Evolutionary conservation across 2,329 filamentous ascomycete genomes (phyloP).

Genomic region (Curvularia hawaiiensis): DNA sequence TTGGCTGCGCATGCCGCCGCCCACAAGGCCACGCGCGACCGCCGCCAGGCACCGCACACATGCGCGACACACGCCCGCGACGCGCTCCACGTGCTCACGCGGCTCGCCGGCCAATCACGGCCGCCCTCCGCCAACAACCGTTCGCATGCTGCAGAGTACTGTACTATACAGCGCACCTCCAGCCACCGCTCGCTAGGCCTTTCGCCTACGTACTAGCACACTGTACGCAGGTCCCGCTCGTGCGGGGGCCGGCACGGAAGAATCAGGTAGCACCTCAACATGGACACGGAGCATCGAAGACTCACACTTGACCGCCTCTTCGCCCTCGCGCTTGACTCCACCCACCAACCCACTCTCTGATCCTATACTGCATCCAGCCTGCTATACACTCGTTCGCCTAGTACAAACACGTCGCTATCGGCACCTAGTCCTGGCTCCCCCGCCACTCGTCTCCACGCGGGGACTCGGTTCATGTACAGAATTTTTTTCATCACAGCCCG

Average conservation of each 20-base stretch:
- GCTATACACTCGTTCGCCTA: background rate
- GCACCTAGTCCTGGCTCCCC: background rate
- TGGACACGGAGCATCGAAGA: constrained; percentile 1
- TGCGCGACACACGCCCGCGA: background rate
- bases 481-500: background rate
- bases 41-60: background rate
- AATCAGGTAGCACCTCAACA: constrained; percentile 14
- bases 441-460: constrained; percentile 1
- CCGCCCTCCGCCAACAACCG: background rate
- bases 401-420: background rate
- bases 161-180: background rate
- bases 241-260: constrained; percentile 5
- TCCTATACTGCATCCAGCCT: background rate
- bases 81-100: background rate
- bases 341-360: background rate
- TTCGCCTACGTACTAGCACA: constrained; percentile 1
- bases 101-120: background rate
- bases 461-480: background rate
- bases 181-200: constrained; percentile 1
- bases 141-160: constrained; percentile 7
- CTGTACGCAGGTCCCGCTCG: constrained; percentile 5
- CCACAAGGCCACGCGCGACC: constrained; percentile 1
- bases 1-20: background rate
- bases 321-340: constrained; percentile 1
- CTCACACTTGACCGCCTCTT: constrained; percentile 14